Conservation (phyloP, 768 basidiomycete species). For the Gymnopilus dilepis region DNA sequence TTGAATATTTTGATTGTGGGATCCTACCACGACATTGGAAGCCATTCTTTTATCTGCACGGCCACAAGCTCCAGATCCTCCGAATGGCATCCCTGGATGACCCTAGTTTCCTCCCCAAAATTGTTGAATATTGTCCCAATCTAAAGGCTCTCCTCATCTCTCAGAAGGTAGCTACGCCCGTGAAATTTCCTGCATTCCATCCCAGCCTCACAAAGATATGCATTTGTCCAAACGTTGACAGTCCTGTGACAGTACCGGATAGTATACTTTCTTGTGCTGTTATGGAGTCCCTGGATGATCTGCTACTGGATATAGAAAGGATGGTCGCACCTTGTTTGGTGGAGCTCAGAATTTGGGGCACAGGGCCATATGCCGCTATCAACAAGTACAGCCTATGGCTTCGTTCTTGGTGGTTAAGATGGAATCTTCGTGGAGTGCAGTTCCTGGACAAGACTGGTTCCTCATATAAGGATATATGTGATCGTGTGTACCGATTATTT, state of each 20-base stretch:
- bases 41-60: constrained; percentile 45
- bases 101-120: constrained; percentile 36
- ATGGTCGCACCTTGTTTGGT: constrained; percentile 37
- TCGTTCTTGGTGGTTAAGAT: constrained; percentile 27
- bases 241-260: constrained; percentile 39
- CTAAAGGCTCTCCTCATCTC: constrained; percentile 46
- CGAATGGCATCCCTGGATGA: constrained; percentile 39
- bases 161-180: constrained; percentile 31
- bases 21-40: constrained; percentile 39
- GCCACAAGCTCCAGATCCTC: constrained; percentile 45
- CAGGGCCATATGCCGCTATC: constrained; percentile 36
- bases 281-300: constrained; percentile 45
- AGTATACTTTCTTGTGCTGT: constrained; percentile 45
- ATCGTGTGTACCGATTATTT: constrained; percentile 21
- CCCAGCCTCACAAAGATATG: constrained; percentile 46
- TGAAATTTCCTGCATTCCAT: constrained; percentile 29
- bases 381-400: constrained; percentile 25
- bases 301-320: constrained; percentile 42
- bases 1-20: constrained; percentile 48
- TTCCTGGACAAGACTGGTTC: constrained; percentile 28
- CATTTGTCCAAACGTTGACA: constrained; percentile 46
- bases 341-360: constrained; percentile 45
- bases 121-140: constrained; percentile 44
- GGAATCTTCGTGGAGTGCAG: constrained; percentile 27
- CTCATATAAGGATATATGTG: constrained; percentile 18